A percentile compares a stretch with the other conserved stretches of the same genome.
These are phyloP conservation scores for Pythium rishiriense DNA, from an alignment of 352 stramenopile genomes.

Conservation along the genomic window DNA sequence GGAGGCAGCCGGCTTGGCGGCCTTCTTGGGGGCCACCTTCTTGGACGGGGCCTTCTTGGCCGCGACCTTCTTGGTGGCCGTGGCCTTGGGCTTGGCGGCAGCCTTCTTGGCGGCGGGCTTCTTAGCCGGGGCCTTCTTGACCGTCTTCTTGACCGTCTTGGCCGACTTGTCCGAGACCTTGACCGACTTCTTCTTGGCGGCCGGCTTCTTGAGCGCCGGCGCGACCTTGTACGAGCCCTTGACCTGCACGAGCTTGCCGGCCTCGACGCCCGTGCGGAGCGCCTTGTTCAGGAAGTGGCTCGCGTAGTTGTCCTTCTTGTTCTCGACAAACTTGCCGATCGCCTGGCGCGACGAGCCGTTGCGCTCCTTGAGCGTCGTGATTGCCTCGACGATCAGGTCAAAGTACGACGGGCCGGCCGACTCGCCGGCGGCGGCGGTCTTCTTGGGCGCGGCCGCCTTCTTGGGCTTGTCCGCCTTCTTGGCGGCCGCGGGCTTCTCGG, in stretches of 20 bases:
- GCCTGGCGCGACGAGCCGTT: conserved; percentile 90
- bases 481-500: conserved; percentile 23
- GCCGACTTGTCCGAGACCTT: conserved; percentile 62
- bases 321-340: conserved; percentile 90
- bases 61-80: conserved; percentile 58
- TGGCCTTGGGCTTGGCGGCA: conserved; percentile 35
- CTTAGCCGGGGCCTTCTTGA: conserved; percentile 37
- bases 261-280: conserved; percentile 86
- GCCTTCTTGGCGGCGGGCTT: conserved; percentile 46
- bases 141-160: conserved; percentile 45
- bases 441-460: conserved; percentile 30
- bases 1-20: conserved; percentile 27
- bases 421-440: conserved; percentile 32
- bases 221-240: conserved; percentile 87
- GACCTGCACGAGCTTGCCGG: conserved; percentile 85
- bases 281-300: conserved; percentile 88
- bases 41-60: conserved; percentile 69
- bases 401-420: conserved; percentile 75
- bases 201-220: conserved; percentile 62
- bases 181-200: conserved; percentile 56
- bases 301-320: conserved; percentile 81
- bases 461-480: conserved; percentile 23
- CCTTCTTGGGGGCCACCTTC: conserved; percentile 48
- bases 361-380: conserved; percentile 91
- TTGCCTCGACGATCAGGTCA: conserved; percentile 89